Base-by-base conservation (phyloP, 1,139 yeast species). In the Suhomyces bolitotheri region DNA sequence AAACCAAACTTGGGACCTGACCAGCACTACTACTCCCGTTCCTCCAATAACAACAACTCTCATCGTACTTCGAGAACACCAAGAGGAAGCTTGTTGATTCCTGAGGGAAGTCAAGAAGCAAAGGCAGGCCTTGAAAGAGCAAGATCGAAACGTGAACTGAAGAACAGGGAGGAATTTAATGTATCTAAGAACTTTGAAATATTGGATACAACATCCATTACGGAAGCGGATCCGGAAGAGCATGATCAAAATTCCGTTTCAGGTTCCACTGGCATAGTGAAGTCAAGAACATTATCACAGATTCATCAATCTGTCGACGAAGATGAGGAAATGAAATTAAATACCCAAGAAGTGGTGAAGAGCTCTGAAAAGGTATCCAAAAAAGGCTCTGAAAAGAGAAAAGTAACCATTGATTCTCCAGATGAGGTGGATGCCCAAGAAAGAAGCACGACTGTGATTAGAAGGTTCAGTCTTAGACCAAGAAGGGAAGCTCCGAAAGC, bases 401-500 rank as follows among this genome's bases (percentile, higher is more conserved):
- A 13, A 24, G 7, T 19, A 16, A 12, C 7, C 6, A 17, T n/a
- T 13, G n/a, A 11, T 7, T 13, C 7, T 2, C n/a, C 15, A 9
- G 8, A 21, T 10, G 15, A 11, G 10, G 5, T 25, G 4, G n/a
- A 5, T 9, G 33, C 32, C 15, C 31, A 35, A 14, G 43, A 39
- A 8, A 31, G 27, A 14, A 25, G 27, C 8, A 10, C 40, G 12
- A 38, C 60, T 4, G 44, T 64, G 4, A 50, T 63, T 41, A 56
- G 64, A 38, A 53, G 58, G 38, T 44, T 60, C 28, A 60, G 68
- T 29, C 57, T 70, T 46, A 64, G 60, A 33, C 76, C 78, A 2
- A 66, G 65, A 46, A 54, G 79, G 45, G 61, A 50, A 22, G 78
- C 78, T 2, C 79, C 79, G 10, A 56, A 48, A 31, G 64, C 69